These are phyloP conservation scores for Annulohypoxylon stygium DNA, from an alignment of 495 filamentous ascomycete genomes.

Conservation along the genomic window DNA sequence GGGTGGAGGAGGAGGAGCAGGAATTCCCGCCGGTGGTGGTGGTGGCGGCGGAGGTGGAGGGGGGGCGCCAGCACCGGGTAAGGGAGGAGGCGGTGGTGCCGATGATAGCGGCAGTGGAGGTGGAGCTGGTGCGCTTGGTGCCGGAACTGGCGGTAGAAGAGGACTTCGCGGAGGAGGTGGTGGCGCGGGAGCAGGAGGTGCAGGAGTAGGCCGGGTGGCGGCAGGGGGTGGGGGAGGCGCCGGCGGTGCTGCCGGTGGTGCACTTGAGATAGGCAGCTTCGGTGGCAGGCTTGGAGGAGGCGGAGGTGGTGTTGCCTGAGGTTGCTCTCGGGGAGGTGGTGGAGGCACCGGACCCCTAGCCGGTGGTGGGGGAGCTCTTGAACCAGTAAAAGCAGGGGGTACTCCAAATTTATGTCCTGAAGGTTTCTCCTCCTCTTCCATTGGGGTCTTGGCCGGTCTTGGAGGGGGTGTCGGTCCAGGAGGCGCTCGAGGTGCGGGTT, in stretches of 20 bases:
- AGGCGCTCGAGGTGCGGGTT: slow-evolving; percentile 68
- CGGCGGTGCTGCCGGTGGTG: slow-evolving; percentile 73
- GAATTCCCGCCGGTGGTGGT: not conserved
- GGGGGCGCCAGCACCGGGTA: slow-evolving; percentile 55
- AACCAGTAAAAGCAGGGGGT: slow-evolving; percentile 84
- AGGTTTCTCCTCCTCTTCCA: slow-evolving; percentile 72
- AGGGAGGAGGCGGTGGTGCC: slow-evolving; percentile 56
- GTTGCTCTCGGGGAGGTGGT: slow-evolving; percentile 72
- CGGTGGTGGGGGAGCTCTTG: slow-evolving; percentile 80
- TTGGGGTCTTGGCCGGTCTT: slow-evolving; percentile 85
- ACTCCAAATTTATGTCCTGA: slow-evolving; percentile 73
- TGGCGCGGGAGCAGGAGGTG: slow-evolving; percentile 54
- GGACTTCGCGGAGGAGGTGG: slow-evolving; percentile 53
- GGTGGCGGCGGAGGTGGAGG: slow-evolving; percentile 51
- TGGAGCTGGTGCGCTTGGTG: slow-evolving; percentile 53
- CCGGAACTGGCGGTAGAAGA: slow-evolving; percentile 54
- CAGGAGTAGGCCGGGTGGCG: slow-evolving; percentile 44
- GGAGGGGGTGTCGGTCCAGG: slow-evolving; percentile 88
- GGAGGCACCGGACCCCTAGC: slow-evolving; percentile 74
- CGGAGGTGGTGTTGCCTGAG: slow-evolving; percentile 52
- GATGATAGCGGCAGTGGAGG: slow-evolving; percentile 55
- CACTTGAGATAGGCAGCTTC: slow-evolving; percentile 71
- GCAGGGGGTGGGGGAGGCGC: slow-evolving; percentile 59
- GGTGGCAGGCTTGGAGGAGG: slow-evolving; percentile 76
- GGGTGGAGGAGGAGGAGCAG: slow-evolving; percentile 46